Evolutionary conservation across 441 rosid genomes (phyloP).

Genomic region (Gossypium lobatum): DNA sequence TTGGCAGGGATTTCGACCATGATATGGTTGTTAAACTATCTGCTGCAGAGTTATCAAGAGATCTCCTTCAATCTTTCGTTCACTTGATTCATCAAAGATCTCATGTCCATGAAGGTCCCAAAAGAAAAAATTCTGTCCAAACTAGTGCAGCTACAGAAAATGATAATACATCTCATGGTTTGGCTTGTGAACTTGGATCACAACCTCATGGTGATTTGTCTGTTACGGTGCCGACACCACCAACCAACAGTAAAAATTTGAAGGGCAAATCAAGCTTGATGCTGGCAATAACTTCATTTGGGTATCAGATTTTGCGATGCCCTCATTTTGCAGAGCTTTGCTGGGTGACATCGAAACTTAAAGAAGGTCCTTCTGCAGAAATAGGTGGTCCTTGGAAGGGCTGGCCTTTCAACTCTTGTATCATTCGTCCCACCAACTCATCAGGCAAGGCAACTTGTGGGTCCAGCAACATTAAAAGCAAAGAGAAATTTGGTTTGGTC

Average conservation of each 20-base stretch:
- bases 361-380: conserved; percentile 85
- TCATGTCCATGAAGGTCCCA: conserved; percentile 31
- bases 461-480: conserved; percentile 49
- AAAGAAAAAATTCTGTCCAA: conserved; percentile 23
- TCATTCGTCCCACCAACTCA: conserved; percentile 55
- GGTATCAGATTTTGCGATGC: conserved; percentile 78
- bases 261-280: conserved; percentile 74
- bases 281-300: conserved; percentile 70
- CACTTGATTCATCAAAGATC: conserved; percentile 58
- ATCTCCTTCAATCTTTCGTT: conserved; percentile 55
- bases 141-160: conserved; percentile 19
- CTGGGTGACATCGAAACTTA: conserved; percentile 91
- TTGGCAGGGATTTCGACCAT: conserved; percentile 43
- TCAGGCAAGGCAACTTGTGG: conserved; percentile 38
- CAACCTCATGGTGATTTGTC: conserved; percentile 34
- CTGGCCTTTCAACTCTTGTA: conserved; percentile 96
- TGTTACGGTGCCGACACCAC: conserved; percentile 28
- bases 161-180: conserved; percentile 20
- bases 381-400: conserved; percentile 82
- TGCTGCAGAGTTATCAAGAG: conserved; percentile 59
- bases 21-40: conserved; percentile 58
- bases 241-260: conserved; percentile 39
- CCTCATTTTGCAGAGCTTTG: conserved; percentile 98
- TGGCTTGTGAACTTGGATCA: conserved; percentile 25
- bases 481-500: conserved; percentile 60